Evolutionary conservation across 345 rosid genomes (phyloP), one percentile per base, ranked within the genome.

Genomic region (Atalantia buxifolia): DNA sequence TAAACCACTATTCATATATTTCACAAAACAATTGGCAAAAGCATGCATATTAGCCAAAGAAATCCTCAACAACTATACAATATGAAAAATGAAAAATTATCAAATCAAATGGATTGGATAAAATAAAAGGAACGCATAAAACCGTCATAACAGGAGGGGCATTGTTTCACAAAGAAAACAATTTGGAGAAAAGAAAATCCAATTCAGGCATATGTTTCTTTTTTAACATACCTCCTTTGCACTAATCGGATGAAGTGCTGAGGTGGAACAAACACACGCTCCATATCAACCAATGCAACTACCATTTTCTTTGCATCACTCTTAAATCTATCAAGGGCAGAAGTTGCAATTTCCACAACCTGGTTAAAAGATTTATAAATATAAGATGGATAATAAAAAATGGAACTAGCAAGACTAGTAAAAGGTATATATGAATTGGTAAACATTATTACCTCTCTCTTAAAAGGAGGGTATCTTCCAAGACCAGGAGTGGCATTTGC

Each of bases 261-360:
- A 78, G 99, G 98, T 74, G 99, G 99, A 80, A 97, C 99, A 88
- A 97, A 97, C 45, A 89, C 98, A 63, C 99, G 98, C 82, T 97
- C 99, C 99, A 97, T 97, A 83, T 97, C 99, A 73, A 97, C 98
- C 45, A 97, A 86, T 27, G 99, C 98, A 82, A 97, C 89, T 2
- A 97, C 99, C 99, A 97, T 94, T 81, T 92, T 94, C 82, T 86
- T 94, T 61, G 99, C 91, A 85, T 97, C 98, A 86, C 66, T 89
- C 88, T 94, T 97, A 84, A 97, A 97, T 60, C 85, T 90, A 82
- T 97, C 99, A 71, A 97, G 94, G 40, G 98, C 99, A 79, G 88
- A 84, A 85, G 87, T 93, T 74, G 98, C 99, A 79, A 94, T 88
- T 77, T 92, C 93, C 76, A 97, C 91, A 83, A 97, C 92, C 98